Percentiles rank a stretch among this genome's conserved stretches.
phyloP scores from a whole-genome alignment of 1,284 basidiomycete genomes.

The Lentinula novae-zelandiae region DNA sequence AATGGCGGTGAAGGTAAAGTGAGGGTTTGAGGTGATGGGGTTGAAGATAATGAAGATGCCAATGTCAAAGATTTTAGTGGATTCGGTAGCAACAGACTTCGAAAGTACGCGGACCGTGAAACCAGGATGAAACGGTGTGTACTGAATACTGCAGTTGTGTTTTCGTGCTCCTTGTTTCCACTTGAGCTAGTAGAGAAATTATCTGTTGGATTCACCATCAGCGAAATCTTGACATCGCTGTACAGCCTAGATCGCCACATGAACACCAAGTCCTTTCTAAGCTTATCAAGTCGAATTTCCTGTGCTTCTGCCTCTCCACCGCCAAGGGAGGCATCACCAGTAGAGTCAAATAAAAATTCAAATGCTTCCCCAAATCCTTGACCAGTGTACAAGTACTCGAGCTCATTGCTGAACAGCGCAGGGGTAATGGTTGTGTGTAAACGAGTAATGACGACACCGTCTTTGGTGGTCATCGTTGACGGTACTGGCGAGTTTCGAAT shows the following conservation, averaged over 20 bases:
- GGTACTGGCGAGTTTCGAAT: slow-evolving; percentile 2
- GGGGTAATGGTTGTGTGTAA: slow-evolving; percentile 70
- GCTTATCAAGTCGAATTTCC: slow-evolving; percentile 78
- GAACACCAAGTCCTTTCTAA: slow-evolving; percentile 87
- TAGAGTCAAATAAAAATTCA: slow-evolving; percentile 82
- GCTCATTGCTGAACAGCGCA: slow-evolving; percentile 77
- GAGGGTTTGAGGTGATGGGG: slow-evolving; percentile 35
- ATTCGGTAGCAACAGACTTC: slow-evolving; percentile 65
- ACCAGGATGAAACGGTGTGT: slow-evolving; percentile 92
- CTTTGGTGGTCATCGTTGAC: slow-evolving; percentile 21
- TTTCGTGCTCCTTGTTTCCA: slow-evolving; percentile 49
- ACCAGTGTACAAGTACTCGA: slow-evolving; percentile 90
- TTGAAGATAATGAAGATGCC: slow-evolving; percentile 34
- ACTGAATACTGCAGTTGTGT: slow-evolving; percentile 78
- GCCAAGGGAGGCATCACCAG: slow-evolving; percentile 26
- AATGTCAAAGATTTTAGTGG: slow-evolving; percentile 20
- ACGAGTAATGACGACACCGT: slow-evolving; percentile 35
- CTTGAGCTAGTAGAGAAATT: neutral
- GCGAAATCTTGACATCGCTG: slow-evolving; percentile 81
- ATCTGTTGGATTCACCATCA: slow-evolving; percentile 32
- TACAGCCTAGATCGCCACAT: slow-evolving; percentile 95
- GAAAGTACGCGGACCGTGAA: slow-evolving; percentile 88
- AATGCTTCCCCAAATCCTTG: slow-evolving; percentile 85
- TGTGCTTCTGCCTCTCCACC: slow-evolving; percentile 50
- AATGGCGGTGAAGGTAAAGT: slow-evolving; percentile 90